Conservation (phyloP, 2,329 filamentous ascomycete genomes). For the Lomentospora prolificans region DNA sequence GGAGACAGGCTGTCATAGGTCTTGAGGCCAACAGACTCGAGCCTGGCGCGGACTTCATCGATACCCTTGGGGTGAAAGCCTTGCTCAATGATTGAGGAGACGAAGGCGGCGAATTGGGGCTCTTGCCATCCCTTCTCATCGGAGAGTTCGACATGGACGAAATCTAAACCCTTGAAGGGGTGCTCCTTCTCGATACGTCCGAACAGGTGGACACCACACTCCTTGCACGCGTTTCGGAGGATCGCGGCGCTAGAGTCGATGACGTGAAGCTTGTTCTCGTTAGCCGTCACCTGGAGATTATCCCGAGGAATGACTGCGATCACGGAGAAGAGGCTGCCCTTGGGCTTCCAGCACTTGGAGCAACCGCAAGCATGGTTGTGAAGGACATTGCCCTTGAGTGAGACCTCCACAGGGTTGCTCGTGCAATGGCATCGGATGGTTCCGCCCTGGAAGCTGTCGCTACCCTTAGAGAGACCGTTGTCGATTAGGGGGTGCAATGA, state of each 20-base stretch:
- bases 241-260: constrained; percentile 48
- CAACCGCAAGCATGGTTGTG: constrained; percentile 66
- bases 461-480: constrained; percentile 49
- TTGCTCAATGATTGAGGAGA: constrained; percentile 59
- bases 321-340: constrained; percentile 52
- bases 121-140: constrained; percentile 58
- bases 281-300: constrained; percentile 45
- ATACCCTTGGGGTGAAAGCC: constrained; percentile 48
- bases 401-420: constrained; percentile 45
- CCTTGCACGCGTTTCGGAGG: constrained; percentile 49
- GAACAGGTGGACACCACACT: constrained; percentile 53
- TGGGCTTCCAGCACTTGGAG: constrained; percentile 64
- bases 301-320: constrained; percentile 50
- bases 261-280: constrained; percentile 45
- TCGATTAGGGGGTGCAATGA: constrained; percentile 54
- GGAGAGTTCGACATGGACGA: constrained; percentile 40
- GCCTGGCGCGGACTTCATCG: constrained; percentile 40
- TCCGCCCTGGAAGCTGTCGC: constrained; percentile 45
- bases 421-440: constrained; percentile 52
- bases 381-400: constrained; percentile 45
- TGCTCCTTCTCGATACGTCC: constrained; percentile 57
- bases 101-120: constrained; percentile 60
- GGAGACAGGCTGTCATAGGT: constrained; percentile 55
- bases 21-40: constrained; percentile 46
- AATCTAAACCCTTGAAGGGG: constrained; percentile 31